A percentile compares a stretch with the other conserved stretches of the same genome.
Conservation (phyloP, 345 rosid species). For the Combretum micranthum region DNA sequence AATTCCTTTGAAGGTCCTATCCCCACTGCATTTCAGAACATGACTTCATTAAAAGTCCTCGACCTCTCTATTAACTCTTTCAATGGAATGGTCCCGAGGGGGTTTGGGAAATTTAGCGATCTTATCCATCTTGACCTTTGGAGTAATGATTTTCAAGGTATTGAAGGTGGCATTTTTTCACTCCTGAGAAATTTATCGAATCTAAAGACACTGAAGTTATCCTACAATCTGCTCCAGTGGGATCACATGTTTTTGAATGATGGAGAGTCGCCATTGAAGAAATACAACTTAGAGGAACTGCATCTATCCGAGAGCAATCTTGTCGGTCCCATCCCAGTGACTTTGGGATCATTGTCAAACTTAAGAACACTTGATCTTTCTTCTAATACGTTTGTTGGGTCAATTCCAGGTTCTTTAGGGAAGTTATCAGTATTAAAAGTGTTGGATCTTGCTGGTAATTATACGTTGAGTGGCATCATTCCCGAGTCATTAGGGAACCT, state of each 20-base stretch:
- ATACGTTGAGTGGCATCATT: no score
- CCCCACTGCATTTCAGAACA: background rate
- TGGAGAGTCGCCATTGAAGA: background rate
- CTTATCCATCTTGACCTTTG: background rate
- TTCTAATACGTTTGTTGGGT: no score
- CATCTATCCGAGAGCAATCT: no score
- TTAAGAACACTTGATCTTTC: no score
- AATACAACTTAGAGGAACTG: background rate
- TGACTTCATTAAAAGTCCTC: background rate
- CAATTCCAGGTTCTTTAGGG: no score
- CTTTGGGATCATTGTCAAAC: no score
- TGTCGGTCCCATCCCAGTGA: no score
- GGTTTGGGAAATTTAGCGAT: background rate
- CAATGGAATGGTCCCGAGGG: background rate
- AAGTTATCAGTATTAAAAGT: no score
- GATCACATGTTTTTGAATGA: no score
- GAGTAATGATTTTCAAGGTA: background rate
- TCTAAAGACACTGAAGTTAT: rapidly evolving
- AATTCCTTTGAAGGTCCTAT: no score
- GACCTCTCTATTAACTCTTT: background rate
- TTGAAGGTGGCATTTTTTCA: background rate
- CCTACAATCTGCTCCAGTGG: rapidly evolving
- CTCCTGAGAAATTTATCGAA: background rate
- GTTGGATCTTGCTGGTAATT: no score
- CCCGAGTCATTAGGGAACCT: no score